These are phyloP conservation scores for Iberis pinnata DNA, from an alignment of 345 rosid genomes.

Conservation along the genomic window DNA sequence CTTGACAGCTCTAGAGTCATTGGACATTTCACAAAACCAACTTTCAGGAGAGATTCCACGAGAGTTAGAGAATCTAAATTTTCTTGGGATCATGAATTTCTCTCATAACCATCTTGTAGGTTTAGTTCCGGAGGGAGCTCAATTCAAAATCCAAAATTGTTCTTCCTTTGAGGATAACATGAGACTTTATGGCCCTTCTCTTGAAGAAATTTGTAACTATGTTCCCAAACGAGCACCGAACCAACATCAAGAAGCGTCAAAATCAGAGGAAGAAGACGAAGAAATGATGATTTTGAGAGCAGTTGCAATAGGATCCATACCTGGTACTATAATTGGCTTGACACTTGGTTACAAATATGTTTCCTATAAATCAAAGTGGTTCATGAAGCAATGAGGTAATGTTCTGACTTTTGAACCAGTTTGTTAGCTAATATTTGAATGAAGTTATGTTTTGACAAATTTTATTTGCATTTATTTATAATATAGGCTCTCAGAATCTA, in stretches of 20 bases:
- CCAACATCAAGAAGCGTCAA: neutral
- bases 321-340: neutral
- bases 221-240: too few species aligned
- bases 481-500: too few species aligned
- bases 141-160: neutral
- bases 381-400: neutral
- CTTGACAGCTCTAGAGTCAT: neutral
- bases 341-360: neutral
- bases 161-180: slow-evolving; percentile 1
- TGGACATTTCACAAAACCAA: neutral
- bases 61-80: neutral
- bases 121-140: slow-evolving; percentile 2
- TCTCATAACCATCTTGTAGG: neutral
- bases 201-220: slow-evolving; percentile 2
- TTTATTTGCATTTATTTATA: too few species aligned
- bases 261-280: neutral
- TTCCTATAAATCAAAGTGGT: slow-evolving; percentile 4
- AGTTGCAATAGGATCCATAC: slow-evolving; percentile 7
- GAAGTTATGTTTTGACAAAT: too few species aligned
- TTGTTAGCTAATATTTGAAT: too few species aligned
- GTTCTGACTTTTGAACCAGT: too few species aligned
- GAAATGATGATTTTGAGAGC: neutral
- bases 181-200: neutral
- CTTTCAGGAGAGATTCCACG: slow-evolving; percentile 9
- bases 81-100: neutral